phyloP scores from a whole-genome alignment of 73 alveolate genomes.

The Paramecium pentaurelia region DNA sequence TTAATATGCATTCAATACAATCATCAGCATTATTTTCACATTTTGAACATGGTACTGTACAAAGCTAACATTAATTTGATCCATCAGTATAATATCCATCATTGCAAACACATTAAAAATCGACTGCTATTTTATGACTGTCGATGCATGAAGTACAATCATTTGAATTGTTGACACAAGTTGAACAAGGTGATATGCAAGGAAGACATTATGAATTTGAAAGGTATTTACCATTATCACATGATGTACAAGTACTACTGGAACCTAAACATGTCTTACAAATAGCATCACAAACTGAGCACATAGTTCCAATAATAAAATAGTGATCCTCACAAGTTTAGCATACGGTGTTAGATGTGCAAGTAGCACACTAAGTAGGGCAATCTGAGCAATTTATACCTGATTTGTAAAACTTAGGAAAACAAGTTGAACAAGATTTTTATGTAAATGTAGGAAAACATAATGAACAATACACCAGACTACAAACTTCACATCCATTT shows the following conservation, averaged over 20 bases:
- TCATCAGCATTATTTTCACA: background rate
- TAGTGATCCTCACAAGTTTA: background rate
- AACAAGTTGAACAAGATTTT: too few relatives aligned
- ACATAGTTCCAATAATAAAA: background rate
- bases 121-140: background rate
- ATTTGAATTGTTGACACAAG: background rate
- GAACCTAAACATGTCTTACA: background rate
- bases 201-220: background rate
- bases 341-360: background rate
- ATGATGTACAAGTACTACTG: background rate
- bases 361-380: background rate
- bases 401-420: too few relatives aligned
- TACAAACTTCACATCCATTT: too few relatives aligned
- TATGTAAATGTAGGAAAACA: too few relatives aligned
- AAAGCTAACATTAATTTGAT: background rate
- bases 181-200: background rate
- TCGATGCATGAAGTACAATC: background rate
- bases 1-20: background rate
- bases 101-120: background rate
- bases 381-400: background rate
- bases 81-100: background rate
- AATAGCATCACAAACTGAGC: background rate
- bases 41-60: background rate
- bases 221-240: background rate
- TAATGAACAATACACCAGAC: too few relatives aligned